phyloP scores from a whole-genome alignment of 2,329 filamentous ascomycete species.

The Diplodia corticola region DNA sequence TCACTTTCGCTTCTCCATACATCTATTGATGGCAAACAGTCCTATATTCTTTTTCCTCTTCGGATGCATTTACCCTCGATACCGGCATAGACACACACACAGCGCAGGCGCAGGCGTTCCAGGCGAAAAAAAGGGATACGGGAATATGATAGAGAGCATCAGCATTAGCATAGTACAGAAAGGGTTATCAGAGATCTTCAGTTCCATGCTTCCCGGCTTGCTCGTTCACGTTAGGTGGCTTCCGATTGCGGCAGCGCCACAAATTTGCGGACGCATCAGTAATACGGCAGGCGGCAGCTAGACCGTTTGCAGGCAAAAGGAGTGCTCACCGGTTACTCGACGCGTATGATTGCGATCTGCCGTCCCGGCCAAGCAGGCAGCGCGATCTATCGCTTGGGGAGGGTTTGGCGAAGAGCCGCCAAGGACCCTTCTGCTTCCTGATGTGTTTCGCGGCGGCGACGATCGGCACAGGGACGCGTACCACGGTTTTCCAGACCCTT shows the following conservation, averaged over 20 bases:
- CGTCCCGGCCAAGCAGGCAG: not conserved
- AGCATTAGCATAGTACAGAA: not conserved
- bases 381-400: not conserved
- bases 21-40: not conserved
- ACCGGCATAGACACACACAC: not conserved
- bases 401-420: slow-evolving; percentile 17
- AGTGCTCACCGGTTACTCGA: not conserved
- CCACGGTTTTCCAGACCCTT: not conserved
- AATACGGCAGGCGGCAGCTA: not conserved
- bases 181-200: slow-evolving; percentile 1
- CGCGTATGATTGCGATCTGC: slow-evolving; percentile 8
- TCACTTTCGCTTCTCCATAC: slow-evolving; percentile 8
- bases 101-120: not conserved
- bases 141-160: not conserved
- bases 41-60: not conserved
- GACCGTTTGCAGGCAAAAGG: not conserved
- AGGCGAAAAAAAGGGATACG: not conserved
- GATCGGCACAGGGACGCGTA: slow-evolving; percentile 19
- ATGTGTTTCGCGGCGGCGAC: slow-evolving; percentile 3
- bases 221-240: not conserved
- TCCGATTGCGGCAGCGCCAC: slow-evolving; percentile 2
- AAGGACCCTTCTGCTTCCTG: slow-evolving; percentile 11
- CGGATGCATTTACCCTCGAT: not conserved
- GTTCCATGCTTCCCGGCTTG: not conserved
- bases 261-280: not conserved